Conservation (phyloP, 1,284 basidiomycete species). For the Rhodotorula sp. region DNA sequence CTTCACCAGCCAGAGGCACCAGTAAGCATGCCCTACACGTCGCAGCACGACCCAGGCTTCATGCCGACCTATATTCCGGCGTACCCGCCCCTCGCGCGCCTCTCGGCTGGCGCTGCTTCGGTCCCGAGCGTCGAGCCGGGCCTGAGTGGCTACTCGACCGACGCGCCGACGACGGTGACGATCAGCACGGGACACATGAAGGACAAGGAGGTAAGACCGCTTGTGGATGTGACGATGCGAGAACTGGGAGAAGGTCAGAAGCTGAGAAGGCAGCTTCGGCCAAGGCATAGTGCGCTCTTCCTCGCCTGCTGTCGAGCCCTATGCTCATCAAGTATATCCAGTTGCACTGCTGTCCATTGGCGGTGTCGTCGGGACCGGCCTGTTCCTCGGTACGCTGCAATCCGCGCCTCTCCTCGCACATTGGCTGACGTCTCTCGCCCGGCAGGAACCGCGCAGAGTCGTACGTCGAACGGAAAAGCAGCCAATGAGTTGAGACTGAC, state of each 20-base stretch:
- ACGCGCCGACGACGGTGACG: not conserved
- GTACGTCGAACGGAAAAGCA: constrained; percentile 47
- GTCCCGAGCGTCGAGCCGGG: not conserved
- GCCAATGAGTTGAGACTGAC: too few relatives aligned
- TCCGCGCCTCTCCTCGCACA: too few relatives aligned
- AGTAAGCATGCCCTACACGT: too few relatives aligned
- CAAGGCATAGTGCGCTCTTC: constrained; percentile 7
- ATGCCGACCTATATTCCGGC: not conserved
- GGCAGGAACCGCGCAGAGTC: constrained; percentile 11
- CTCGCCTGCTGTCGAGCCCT: too few relatives aligned
- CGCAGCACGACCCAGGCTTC: not conserved
- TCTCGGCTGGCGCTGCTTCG: not conserved
- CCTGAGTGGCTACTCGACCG: not conserved
- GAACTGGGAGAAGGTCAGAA: too few relatives aligned
- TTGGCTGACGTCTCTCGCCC: too few relatives aligned
- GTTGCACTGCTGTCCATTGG: constrained; percentile 20
- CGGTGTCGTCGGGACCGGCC: constrained; percentile 34
- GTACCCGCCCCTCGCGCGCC: not conserved
- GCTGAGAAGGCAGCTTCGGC: constrained; percentile 12
- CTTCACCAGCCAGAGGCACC: too few relatives aligned
- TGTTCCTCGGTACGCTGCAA: constrained; percentile 46
- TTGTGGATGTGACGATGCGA: not conserved
- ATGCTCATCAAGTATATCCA: not conserved
- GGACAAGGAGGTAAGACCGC: not conserved
- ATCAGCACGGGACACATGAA: too few relatives aligned